Conservation (phyloP, 805 yeast species). For the Lachancea sp. region DNA sequence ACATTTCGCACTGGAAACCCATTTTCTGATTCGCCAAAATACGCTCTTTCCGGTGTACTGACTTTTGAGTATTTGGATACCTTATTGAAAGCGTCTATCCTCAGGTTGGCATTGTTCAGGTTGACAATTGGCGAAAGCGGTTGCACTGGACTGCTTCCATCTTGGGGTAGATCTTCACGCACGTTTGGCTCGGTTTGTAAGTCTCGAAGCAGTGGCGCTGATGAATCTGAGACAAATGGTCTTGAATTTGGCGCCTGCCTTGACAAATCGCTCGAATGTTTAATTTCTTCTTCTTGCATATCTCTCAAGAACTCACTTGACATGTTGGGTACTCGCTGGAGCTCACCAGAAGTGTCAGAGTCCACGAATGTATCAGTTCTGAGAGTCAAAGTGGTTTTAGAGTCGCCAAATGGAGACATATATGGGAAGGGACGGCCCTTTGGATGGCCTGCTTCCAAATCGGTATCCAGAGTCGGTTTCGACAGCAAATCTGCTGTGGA, state of each 20-base stretch:
- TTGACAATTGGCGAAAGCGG: not conserved
- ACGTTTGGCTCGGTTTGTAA: not conserved
- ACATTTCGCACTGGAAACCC: constrained; percentile 10
- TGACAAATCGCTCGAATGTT: not conserved
- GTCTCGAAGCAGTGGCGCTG: not conserved
- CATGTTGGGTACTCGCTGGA: not conserved
- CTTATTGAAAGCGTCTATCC: not conserved
- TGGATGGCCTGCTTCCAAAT: not conserved
- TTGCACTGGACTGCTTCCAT: not conserved
- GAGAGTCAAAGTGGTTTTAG: not conserved
- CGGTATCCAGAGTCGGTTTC: not conserved
- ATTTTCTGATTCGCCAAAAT: constrained; percentile 3
- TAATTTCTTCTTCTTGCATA: not conserved
- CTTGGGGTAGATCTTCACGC: not conserved
- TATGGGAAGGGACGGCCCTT: not conserved
- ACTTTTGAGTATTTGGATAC: not conserved
- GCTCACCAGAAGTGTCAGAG: not conserved
- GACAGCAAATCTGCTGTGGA: constrained; percentile 3
- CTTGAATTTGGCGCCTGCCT: not conserved
- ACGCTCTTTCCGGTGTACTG: constrained; percentile 1
- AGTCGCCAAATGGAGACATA: not conserved
- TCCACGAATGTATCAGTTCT: not conserved
- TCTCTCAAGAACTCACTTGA: not conserved
- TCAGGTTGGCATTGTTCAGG: not conserved
- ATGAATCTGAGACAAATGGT: not conserved